Conservation (phyloP, 2,329 filamentous ascomycete species). For the Beauveria asiatica region DNA sequence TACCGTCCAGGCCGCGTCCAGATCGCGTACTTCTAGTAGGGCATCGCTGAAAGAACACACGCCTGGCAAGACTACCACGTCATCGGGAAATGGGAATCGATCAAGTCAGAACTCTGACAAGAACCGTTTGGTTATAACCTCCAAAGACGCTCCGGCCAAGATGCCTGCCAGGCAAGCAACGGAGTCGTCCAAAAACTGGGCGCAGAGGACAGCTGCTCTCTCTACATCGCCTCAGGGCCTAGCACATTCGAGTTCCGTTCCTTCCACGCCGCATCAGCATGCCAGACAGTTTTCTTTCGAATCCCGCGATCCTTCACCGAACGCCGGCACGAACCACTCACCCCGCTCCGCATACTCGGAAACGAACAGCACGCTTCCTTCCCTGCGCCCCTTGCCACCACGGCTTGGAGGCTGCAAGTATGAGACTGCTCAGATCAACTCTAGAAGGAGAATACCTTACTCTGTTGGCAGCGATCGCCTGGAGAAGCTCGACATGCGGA, state of each 20-base stretch:
- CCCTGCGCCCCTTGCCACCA: constrained; percentile 55
- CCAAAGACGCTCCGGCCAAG: constrained; percentile 44
- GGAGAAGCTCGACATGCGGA: constrained; percentile 61
- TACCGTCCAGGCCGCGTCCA: constrained; percentile 46
- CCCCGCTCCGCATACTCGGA: constrained; percentile 88
- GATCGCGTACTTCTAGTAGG: constrained; percentile 52
- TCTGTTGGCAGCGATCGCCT: constrained; percentile 74
- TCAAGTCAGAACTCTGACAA: constrained; percentile 46
- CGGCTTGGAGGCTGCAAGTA: constrained; percentile 65
- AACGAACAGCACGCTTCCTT: constrained; percentile 65
- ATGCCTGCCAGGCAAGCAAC: constrained; percentile 39
- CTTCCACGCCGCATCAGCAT: constrained; percentile 86
- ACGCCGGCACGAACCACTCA: constrained; percentile 67
- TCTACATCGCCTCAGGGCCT: constrained; percentile 23
- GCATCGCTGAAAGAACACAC: constrained; percentile 46
- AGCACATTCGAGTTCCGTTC: constrained; percentile 75
- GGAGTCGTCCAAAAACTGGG: constrained; percentile 23
- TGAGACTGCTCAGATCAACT: constrained; percentile 76
- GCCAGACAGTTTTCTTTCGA: constrained; percentile 73
- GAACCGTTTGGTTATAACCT: constrained; percentile 54
- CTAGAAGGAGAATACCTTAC: constrained; percentile 84
- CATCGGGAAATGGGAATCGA: constrained; percentile 59
- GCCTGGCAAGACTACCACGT: constrained; percentile 36
- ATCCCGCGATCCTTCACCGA: constrained; percentile 73
- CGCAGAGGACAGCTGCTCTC: constrained; percentile 21